Conservation (phyloP, 2,329 filamentous ascomycete genomes). For the Pseudocercospora ulei region DNA sequence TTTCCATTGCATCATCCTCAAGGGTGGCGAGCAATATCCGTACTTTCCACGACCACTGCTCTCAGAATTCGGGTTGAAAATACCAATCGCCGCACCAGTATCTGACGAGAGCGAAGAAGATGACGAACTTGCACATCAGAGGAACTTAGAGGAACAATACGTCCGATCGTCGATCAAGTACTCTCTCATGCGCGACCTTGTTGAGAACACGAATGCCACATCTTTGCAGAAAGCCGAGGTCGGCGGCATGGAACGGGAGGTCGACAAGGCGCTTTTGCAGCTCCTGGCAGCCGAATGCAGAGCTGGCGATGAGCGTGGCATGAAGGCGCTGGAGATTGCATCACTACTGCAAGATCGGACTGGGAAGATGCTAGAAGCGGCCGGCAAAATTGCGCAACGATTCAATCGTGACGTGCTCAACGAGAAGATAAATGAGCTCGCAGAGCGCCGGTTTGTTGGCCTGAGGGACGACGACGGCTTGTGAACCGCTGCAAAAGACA, state of each 20-base stretch:
- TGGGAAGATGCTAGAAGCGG: slow-evolving; percentile 85
- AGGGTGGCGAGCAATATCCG: slow-evolving; percentile 83
- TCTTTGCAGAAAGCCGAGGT: slow-evolving; percentile 58
- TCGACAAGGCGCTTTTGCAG: slow-evolving; percentile 84
- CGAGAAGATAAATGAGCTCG: slow-evolving; percentile 82
- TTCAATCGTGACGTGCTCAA: slow-evolving; percentile 71
- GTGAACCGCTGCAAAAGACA: too few relatives aligned
- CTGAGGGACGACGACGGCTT: slow-evolving; percentile 49
- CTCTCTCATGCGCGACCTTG: slow-evolving; percentile 63
- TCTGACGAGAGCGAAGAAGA: slow-evolving; percentile 38
- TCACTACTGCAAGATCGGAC: slow-evolving; percentile 71
- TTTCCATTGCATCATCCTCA: slow-evolving; percentile 98
- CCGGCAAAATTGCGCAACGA: slow-evolving; percentile 75
- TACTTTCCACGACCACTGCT: slow-evolving; percentile 86
- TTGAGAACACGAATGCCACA: slow-evolving; percentile 57
- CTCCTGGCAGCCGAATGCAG: slow-evolving; percentile 82
- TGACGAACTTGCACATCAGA: slow-evolving; percentile 38
- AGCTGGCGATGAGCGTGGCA: slow-evolving; percentile 83
- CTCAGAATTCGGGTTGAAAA: slow-evolving; percentile 83
- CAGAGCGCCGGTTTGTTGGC: slow-evolving; percentile 57
- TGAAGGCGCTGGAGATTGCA: slow-evolving; percentile 89
- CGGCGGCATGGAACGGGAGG: slow-evolving; percentile 63
- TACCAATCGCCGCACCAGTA: slow-evolving; percentile 58
- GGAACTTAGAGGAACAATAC: slow-evolving; percentile 68
- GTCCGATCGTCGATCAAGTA: slow-evolving; percentile 64